Evolutionary conservation across 1,284 basidiomycete species (phyloP), one percentile per base, ranked within the genome.

Genomic region (Mycena citricolor): DNA sequence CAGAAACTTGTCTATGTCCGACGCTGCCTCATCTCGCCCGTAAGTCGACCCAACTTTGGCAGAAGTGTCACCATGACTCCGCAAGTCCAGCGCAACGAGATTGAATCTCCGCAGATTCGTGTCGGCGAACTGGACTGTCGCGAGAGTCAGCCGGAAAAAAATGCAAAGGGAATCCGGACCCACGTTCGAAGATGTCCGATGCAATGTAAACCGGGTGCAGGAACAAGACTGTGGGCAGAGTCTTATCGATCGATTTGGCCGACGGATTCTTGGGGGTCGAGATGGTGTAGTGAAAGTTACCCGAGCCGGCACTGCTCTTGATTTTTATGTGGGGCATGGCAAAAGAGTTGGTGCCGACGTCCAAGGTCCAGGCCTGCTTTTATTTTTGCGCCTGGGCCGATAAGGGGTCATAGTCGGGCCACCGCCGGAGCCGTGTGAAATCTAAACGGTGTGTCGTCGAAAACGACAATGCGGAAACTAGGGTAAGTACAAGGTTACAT

Each of bases 181-280:
- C 42, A 69, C 67, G 51, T 52, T 70, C 60, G 45, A 66, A 70
- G 23, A 62, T 46, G 22, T 64, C 61, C 20, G 61, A 57, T 10
- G 57, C 52, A 21, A 61, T 40, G 52, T 64, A 69, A 25, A 61
- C 59, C 8, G 63, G 60, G 46, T 70, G 68, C 17, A 70, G 50
- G 49, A 69, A 66, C 14, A 71, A 38, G 23, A 71, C 57, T 8
- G 58, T 64, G 11, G 68, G 69, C n/a, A 69, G 29, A 16, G 54
- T 53, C 20, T 60, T 52, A 30, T 59, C 58, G 32, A 71, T 63
- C 7, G 51, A 37, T 21, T 58, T 51, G 16, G 62, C 63, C 8
- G 53, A 57, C 7, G 57, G 43, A 14, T 52, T 60, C 14, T 54
- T 61, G 5, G 69, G 68, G 4, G 69, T 71, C 4, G 66, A 56